These are phyloP conservation scores for Xylariales sp. DNA, from an alignment of 2,329 filamentous ascomycete genomes.

Conservation along the genomic window DNA sequence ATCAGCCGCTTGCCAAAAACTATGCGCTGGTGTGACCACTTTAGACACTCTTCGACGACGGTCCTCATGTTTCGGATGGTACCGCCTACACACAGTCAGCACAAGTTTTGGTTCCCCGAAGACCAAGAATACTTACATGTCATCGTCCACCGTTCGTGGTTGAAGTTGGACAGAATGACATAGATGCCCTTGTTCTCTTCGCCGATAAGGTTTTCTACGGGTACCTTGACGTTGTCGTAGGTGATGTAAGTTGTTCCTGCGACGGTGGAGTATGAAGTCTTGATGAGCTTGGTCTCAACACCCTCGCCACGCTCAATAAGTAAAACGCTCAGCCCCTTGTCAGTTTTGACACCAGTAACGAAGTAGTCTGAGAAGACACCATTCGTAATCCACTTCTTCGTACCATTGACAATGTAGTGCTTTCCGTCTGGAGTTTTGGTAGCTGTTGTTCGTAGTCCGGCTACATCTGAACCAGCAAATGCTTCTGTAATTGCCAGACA, in stretches of 20 bases:
- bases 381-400: conserved; percentile 85
- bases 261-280: conserved; percentile 74
- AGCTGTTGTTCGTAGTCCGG: conserved; percentile 73
- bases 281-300: conserved; percentile 72
- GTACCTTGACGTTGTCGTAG: conserved; percentile 83
- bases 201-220: conserved; percentile 71
- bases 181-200: conserved; percentile 82
- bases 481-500: conserved; percentile 85
- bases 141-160: conserved; percentile 82
- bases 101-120: background rate
- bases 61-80: conserved; percentile 29
- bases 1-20: conserved; percentile 81
- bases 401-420: conserved; percentile 67
- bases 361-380: conserved; percentile 80
- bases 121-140: conserved; percentile 40
- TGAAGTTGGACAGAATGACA: conserved; percentile 83
- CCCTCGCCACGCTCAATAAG: conserved; percentile 70
- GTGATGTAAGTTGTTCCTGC: conserved; percentile 78
- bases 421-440: conserved; percentile 71
- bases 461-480: conserved; percentile 80
- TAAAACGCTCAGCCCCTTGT: conserved; percentile 73
- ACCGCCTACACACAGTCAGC: conserved; percentile 17
- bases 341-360: conserved; percentile 72
- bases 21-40: conserved; percentile 82
- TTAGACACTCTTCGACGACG: conserved; percentile 67